Evolutionary conservation across 371 early-diverging fungal species (phyloP), one percentile per base, ranked within the genome.

Genomic region (Syncephalastrum monosporum): DNA sequence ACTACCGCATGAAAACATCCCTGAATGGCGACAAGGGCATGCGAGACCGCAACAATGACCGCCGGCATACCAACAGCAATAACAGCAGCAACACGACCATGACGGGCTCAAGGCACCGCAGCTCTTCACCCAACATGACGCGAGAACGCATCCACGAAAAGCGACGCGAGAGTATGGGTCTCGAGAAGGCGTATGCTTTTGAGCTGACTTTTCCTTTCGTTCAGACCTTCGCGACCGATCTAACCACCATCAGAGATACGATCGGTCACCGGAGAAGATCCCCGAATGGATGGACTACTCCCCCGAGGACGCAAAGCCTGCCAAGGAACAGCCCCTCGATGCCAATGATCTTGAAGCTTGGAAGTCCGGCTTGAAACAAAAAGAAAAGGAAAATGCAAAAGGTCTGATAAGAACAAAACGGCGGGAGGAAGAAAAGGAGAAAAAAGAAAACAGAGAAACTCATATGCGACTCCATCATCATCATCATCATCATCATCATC

Each of bases 261-360:
- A 56, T 15, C 47, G 56, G 5, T 6, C 50, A 25, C 49, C 59
- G 1, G 79, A 79, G 53, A 66, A 75, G 62, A 59, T 82, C 3
- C 86, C 86, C 19, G 84, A 86, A 61, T 86, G 86, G 86, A 79
- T 86, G 83, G 83, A 81, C 67, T 84, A 86, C 59, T 80, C 71
- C 25, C 84, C 86, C 12, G 81, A 81, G 42, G 51, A 61, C 14
- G 74, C 77, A 57, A 46, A 51, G 25, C 21, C 54, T 25, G 27
- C 69, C n/a, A 74, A 71, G 27, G 68, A 67, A 68, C 69, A 33
- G 63, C 71, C 25, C 61, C 68, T 60, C 46, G 75, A 72, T 55
- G 68, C 72, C 1, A 76, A 82, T 58, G 84, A 86, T 53, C 65
- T 86, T 50, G 84, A 86, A 61, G 77, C 77, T 38, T 86, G 86